These are phyloP conservation scores for Kazachstania taianensis DNA, from an alignment of 805 yeast species.

Conservation along the genomic window DNA sequence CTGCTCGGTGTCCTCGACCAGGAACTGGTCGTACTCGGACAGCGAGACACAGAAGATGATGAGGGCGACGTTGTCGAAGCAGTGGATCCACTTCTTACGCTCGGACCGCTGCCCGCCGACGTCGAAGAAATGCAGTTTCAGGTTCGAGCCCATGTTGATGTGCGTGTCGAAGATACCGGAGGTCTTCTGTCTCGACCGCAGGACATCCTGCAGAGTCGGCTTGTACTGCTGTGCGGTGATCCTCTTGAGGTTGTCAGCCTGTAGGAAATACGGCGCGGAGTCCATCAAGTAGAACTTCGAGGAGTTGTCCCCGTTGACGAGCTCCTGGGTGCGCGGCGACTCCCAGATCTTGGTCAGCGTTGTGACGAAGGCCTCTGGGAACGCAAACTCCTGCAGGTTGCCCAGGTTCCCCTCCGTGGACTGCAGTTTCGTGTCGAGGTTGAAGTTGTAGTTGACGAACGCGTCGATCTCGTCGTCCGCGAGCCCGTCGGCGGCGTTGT, in stretches of 20 bases:
- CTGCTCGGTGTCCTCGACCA: conserved; percentile 65
- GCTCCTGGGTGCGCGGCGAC: conserved; percentile 46
- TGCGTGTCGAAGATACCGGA: conserved; percentile 82
- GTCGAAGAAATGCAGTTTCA: conserved; percentile 59
- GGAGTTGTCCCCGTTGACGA: conserved; percentile 45
- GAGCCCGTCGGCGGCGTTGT: conserved; percentile 6
- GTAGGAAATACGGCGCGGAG: conserved; percentile 70
- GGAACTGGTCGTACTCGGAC: conserved; percentile 81
- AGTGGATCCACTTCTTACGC: conserved; percentile 94
- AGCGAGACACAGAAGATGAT: conserved; percentile 87
- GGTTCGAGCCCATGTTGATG: conserved; percentile 57
- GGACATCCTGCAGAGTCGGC: conserved; percentile 68
- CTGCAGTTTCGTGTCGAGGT: not conserved
- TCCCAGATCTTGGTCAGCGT: conserved; percentile 45
- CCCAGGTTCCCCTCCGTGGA: conserved; percentile 1
- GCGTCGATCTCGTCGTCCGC: conserved; percentile 10
- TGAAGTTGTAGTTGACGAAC: conserved; percentile 6
- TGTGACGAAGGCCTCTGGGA: conserved; percentile 38
- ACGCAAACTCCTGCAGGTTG: conserved; percentile 17
- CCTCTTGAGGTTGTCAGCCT: conserved; percentile 36
- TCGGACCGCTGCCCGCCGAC: conserved; percentile 96
- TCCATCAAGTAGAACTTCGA: conserved; percentile 76
- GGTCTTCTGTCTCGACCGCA: conserved; percentile 83
- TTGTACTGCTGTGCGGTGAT: conserved; percentile 47
- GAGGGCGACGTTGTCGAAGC: conserved; percentile 85